A percentile compares a stretch with the other conserved stretches of the same genome.
Evolutionary conservation across 2,329 filamentous ascomycete genomes (phyloP).

Genomic region (Fusarium setosum): DNA sequence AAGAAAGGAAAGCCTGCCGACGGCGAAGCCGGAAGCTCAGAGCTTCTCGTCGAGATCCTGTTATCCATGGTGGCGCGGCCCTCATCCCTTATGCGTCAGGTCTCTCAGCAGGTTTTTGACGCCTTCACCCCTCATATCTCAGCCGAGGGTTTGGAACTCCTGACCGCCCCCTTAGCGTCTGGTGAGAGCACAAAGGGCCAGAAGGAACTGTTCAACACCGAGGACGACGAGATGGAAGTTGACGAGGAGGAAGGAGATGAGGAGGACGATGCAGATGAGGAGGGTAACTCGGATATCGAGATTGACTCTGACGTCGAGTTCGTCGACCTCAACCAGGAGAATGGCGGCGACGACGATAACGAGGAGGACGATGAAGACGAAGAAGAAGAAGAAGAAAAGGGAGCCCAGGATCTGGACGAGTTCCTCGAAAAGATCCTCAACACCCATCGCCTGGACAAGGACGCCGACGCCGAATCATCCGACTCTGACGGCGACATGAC

Average conservation of each 20-base stretch:
- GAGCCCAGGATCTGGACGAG: slow-evolving; percentile 70
- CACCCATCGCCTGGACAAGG: slow-evolving; percentile 73
- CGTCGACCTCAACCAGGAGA: slow-evolving; percentile 56
- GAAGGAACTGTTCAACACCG: slow-evolving; percentile 83
- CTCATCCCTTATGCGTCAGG: slow-evolving; percentile 85
- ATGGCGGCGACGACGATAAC: slow-evolving; percentile 53
- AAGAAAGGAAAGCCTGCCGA: slow-evolving; percentile 59
- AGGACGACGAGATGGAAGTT: slow-evolving; percentile 68
- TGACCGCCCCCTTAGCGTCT: slow-evolving; percentile 76
- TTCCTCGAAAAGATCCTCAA: slow-evolving; percentile 83
- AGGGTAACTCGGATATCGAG: slow-evolving; percentile 59
- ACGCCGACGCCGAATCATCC: slow-evolving; percentile 64
- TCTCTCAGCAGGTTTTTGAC: slow-evolving; percentile 88
- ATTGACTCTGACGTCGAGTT: slow-evolving; percentile 64
- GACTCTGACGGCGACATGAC: slow-evolving; percentile 86
- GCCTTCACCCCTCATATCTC: slow-evolving; percentile 83
- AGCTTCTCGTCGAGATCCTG: slow-evolving; percentile 86
- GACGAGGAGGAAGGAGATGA: slow-evolving; percentile 56
- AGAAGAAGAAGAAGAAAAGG: slow-evolving; percentile 55
- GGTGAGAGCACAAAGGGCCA: slow-evolving; percentile 88
- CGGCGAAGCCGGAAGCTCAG: slow-evolving; percentile 69
- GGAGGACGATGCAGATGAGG: slow-evolving; percentile 55
- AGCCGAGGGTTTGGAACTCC: slow-evolving; percentile 73
- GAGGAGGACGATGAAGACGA: slow-evolving; percentile 54
- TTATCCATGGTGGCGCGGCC: slow-evolving; percentile 90